Evolutionary conservation across 2,329 filamentous ascomycete species (phyloP).

Genomic region (Claviceps pazoutovae): DNA sequence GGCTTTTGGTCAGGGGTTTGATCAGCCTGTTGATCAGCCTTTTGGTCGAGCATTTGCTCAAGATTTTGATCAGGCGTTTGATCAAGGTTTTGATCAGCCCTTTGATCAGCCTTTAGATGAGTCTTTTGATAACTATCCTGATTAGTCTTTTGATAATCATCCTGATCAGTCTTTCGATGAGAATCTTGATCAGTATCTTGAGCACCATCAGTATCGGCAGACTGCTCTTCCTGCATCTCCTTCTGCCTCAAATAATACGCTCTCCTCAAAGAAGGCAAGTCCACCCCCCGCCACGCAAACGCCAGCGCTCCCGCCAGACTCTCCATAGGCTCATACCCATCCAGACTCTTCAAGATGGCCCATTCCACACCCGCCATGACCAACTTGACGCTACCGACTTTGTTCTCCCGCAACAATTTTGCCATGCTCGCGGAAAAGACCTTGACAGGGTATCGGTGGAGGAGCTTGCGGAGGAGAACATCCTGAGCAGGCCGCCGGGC

Average conservation of each 20-base stretch:
- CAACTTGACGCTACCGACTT: conserved; percentile 7
- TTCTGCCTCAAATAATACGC: not conserved
- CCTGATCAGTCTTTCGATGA: too few relatives aligned
- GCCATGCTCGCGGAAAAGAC: conserved; percentile 17
- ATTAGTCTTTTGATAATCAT: too few relatives aligned
- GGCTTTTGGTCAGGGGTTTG: too few relatives aligned
- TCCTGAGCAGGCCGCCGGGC: conserved; percentile 13
- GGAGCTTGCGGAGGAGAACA: conserved; percentile 14
- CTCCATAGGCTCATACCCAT: conserved; percentile 16
- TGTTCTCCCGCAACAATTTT: conserved; percentile 8
- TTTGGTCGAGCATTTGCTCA: too few relatives aligned
- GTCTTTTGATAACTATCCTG: too few relatives aligned
- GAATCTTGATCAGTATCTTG: too few relatives aligned
- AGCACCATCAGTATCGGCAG: not conserved
- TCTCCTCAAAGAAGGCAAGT: conserved; percentile 5
- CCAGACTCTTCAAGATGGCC: conserved; percentile 16
- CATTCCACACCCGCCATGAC: conserved; percentile 16
- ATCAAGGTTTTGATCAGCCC: too few relatives aligned
- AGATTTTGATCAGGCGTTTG: too few relatives aligned
- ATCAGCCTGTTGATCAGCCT: too few relatives aligned
- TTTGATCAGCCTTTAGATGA: too few relatives aligned
- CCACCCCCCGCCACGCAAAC: conserved; percentile 14
- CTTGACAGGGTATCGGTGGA: conserved; percentile 13
- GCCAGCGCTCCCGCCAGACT: conserved; percentile 15
- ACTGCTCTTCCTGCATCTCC: not conserved